Conservation (phyloP, 1,284 basidiomycete genomes). For the Meripilus lineatus region DNA sequence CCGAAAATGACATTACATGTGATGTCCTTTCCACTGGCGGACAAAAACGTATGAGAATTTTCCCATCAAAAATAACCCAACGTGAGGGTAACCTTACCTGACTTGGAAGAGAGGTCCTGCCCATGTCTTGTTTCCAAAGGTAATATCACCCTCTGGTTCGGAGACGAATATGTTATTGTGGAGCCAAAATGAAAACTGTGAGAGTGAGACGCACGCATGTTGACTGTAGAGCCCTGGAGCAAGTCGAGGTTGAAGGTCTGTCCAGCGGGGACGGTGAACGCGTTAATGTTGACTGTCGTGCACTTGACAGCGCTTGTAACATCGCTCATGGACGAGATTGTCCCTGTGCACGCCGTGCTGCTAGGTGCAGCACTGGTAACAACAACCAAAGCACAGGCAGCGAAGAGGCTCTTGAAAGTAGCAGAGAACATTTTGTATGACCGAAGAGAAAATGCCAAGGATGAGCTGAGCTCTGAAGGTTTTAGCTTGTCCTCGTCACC, state of each 20-base stretch:
- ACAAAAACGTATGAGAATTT: not conserved
- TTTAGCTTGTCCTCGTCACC: no score
- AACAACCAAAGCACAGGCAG: slow-evolving; percentile 2
- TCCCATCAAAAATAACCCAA: slow-evolving; percentile 19
- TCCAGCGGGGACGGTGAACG: slow-evolving; percentile 36
- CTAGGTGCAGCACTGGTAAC: slow-evolving; percentile 4
- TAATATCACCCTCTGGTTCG: slow-evolving; percentile 28
- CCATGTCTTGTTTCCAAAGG: slow-evolving; percentile 29
- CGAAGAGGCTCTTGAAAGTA: not conserved
- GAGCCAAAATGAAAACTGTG: slow-evolving; percentile 1
- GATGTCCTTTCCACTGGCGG: slow-evolving; percentile 22
- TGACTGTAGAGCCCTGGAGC: slow-evolving; percentile 24
- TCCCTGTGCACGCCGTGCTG: slow-evolving; percentile 31
- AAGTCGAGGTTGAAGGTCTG: slow-evolving; percentile 26
- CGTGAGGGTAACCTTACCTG: slow-evolving; percentile 13
- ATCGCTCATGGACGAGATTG: slow-evolving; percentile 39
- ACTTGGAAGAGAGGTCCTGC: slow-evolving; percentile 29
- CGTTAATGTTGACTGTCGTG: slow-evolving; percentile 42
- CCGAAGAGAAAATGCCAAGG: no score
- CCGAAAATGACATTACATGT: slow-evolving; percentile 15
- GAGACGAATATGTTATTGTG: not conserved
- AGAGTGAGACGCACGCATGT: slow-evolving; percentile 32
- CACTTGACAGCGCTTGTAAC: slow-evolving; percentile 39
- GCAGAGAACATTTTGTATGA: no score
- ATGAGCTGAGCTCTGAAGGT: no score